Conservation (phyloP, 140 eudicot species). For the Erigeron philadelphicus region DNA sequence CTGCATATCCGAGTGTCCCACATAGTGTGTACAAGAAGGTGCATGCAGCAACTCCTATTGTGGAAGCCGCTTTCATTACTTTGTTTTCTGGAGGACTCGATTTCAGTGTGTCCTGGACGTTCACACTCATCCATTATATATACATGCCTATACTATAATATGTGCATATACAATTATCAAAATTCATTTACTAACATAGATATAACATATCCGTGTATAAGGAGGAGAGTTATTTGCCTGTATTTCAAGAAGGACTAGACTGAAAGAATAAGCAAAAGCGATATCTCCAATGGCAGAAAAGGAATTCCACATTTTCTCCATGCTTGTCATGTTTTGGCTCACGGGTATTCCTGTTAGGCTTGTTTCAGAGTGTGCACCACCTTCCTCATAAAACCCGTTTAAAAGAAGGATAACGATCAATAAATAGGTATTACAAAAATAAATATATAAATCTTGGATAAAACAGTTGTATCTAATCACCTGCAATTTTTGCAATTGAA, state of each 20-base stretch:
- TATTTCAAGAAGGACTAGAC: conserved; percentile 57
- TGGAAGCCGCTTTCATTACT: conserved; percentile 45
- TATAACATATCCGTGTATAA: neutral
- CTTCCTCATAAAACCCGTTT: neutral
- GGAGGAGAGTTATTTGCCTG: conserved; percentile 36
- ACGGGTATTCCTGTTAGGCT: conserved; percentile 35
- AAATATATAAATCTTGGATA: neutral
- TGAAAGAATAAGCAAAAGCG: conserved; percentile 68
- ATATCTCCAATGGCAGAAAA: conserved; percentile 66
- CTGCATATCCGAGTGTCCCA: conserved; percentile 56
- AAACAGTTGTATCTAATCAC: conserved; percentile 23
- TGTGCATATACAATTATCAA: neutral
- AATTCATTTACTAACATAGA: neutral
- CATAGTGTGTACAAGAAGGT: conserved; percentile 45
- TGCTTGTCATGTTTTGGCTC: conserved; percentile 25
- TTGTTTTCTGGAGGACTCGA: conserved; percentile 45
- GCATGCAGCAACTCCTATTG: conserved; percentile 27
- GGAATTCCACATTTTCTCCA: conserved; percentile 51
- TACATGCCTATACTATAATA: neutral
- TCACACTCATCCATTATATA: neutral
- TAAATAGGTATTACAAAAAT: neutral
- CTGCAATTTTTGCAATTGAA: conserved; percentile 52
- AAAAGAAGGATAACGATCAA: neutral
- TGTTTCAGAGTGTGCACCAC: conserved; percentile 20
- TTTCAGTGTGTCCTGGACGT: conserved; percentile 44